Evolutionary conservation across 805 yeast genomes (phyloP).

Genomic region (Pachysolen tannophilus): DNA sequence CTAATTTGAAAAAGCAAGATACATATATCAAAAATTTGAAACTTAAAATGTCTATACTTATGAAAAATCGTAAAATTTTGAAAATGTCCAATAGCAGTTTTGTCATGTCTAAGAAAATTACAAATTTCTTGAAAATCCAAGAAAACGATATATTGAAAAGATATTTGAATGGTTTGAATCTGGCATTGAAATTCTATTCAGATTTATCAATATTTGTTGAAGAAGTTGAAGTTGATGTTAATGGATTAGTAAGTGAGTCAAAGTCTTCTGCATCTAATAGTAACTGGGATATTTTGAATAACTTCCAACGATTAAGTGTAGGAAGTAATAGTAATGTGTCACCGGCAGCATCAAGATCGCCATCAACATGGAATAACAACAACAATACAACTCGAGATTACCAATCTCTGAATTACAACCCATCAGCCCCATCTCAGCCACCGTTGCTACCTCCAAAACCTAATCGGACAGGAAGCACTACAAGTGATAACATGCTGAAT

Average conservation of each 20-base stretch:
- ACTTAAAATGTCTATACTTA: conserved; percentile 30
- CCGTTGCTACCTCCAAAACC: too few relatives aligned
- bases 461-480: background rate
- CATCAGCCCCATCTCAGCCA: too few relatives aligned
- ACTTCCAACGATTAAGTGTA: too few relatives aligned
- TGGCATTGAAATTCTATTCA: conserved; percentile 59
- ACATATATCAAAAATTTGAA: conserved; percentile 34
- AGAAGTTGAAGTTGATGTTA: conserved; percentile 18
- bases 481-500: background rate
- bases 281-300: too few relatives aligned
- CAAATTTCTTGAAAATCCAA: conserved; percentile 39
- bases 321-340: too few relatives aligned
- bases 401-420: too few relatives aligned
- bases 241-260: conserved; percentile 21
- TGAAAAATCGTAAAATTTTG: conserved; percentile 38
- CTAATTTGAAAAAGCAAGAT: conserved; percentile 60
- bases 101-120: conserved; percentile 28
- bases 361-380: background rate
- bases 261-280: background rate
- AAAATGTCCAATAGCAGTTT: conserved; percentile 31
- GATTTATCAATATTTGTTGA: conserved; percentile 32
- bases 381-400: background rate
- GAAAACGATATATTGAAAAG: conserved; percentile 45
- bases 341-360: conserved; percentile 9
- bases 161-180: conserved; percentile 48